Conservation (phyloP, 2,329 filamentous ascomycete genomes). For the Fusarium nematophilum region DNA sequence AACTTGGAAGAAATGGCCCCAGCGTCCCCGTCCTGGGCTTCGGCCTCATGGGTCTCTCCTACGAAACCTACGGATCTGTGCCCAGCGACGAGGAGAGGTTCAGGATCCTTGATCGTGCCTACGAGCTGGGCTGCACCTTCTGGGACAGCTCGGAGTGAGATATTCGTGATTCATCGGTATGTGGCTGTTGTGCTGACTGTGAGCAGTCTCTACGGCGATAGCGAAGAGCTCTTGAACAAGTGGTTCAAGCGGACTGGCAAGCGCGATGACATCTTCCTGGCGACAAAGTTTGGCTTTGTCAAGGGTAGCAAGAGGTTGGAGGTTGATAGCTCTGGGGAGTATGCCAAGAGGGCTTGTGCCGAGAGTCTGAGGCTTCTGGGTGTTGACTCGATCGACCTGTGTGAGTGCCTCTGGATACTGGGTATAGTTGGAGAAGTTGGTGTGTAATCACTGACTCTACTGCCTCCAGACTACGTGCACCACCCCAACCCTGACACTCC, state of each 20-base stretch:
- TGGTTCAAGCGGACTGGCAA: constrained; percentile 59
- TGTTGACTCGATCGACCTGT: constrained; percentile 63
- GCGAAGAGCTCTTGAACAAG: constrained; percentile 58
- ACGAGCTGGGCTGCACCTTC: constrained; percentile 58
- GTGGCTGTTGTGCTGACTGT: no score
- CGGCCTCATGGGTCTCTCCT: constrained; percentile 60
- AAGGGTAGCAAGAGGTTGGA: constrained; percentile 12
- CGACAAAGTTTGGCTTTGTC: constrained; percentile 46
- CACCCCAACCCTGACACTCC: constrained; percentile 56
- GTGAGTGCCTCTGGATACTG: not conserved
- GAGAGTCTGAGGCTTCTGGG: constrained; percentile 52
- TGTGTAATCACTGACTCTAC: not conserved
- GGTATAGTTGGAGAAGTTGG: no score
- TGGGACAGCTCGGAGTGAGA: constrained; percentile 59
- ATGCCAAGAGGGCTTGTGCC: constrained; percentile 34
- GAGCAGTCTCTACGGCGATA: constrained; percentile 54
- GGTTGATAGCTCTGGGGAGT: constrained; percentile 8
- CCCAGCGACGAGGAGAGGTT: constrained; percentile 60
- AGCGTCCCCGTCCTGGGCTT: constrained; percentile 61
- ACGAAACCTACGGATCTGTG: constrained; percentile 34
- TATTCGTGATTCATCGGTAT: no score
- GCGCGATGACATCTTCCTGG: constrained; percentile 58
- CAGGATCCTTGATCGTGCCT: constrained; percentile 58
- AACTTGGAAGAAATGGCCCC: constrained; percentile 62
- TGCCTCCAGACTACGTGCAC: constrained; percentile 55